Evolutionary conservation across 768 basidiomycete species (phyloP).

Genomic region (Glaciozyma martinii): DNA sequence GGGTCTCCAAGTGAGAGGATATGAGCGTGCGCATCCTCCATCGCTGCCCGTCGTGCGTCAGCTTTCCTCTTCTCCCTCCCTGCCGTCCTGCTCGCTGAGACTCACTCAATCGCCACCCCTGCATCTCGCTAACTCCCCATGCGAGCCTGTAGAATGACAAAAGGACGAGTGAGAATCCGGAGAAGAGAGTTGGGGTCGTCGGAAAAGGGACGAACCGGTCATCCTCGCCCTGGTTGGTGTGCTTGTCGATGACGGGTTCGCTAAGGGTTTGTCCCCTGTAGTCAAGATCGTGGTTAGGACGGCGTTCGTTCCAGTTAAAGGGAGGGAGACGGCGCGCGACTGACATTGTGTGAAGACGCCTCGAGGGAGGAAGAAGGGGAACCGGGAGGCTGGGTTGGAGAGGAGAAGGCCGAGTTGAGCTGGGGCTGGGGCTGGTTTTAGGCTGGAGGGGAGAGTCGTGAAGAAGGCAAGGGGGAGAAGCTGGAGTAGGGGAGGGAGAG

Average conservation of each 20-base stretch:
- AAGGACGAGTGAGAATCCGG: background rate
- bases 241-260: conserved; percentile 73
- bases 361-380: too few species aligned
- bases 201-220: conserved; percentile 45
- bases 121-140: conserved; percentile 89
- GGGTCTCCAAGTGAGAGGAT: conserved; percentile 25
- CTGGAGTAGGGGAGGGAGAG: too few species aligned
- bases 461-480: too few species aligned
- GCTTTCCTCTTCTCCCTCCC: background rate
- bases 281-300: background rate
- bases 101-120: conserved; percentile 97
- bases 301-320: background rate
- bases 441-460: too few species aligned
- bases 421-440: too few species aligned
- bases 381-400: too few species aligned
- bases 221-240: conserved; percentile 63
- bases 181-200: background rate
- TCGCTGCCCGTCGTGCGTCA: conserved; percentile 49
- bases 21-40: conserved; percentile 83
- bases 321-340: too few species aligned
- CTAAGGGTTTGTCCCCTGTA: conserved; percentile 73
- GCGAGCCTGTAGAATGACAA: conserved; percentile 34
- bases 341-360: too few species aligned
- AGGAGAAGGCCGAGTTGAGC: too few species aligned
- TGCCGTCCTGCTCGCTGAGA: conserved; percentile 30